Base-by-base conservation (phyloP, 805 yeast species). In the Myxozyma monticola region DNA sequence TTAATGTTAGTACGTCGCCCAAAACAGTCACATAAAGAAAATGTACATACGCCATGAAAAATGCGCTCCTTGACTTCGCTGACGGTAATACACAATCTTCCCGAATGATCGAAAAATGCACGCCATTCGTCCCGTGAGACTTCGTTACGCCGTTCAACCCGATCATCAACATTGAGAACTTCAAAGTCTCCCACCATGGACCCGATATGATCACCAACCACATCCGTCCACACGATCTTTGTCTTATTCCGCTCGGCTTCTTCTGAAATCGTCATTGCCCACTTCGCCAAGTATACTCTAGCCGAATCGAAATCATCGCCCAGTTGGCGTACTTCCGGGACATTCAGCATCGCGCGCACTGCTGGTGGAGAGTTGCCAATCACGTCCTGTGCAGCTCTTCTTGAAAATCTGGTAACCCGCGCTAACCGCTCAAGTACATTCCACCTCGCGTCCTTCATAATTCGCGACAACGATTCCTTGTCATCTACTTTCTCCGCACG, bases 271-370 rank as follows among this genome's bases (percentile, higher is more conserved):
- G 88, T 88, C 60, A 88, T 77, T 0, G 98, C 97, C 98, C 98
- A 93, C 70, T 89, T 90, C 3, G 98, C 98, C 51, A 91, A 73
- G 66, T 88, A 91, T 3, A 89, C 85, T 46, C 90, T 78, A 0
- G 98, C 98, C 44, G 91, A 82, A 63, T 90, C 98, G 65, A 90
- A 93, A 56, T 91, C 98, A 56, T 88, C 86, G 51, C 93, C 87
- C 22, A 91, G 79, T 48, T 76, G 79, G 60, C 76, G 77, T 10
- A 91, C 95, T 61, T 88, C 95, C 0, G 96, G 93, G 56, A 83
- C 82, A 48, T 73, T 76, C 37, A 91, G 71, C 54, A 85, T 67
- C 45, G 77, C 77, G 59, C 77, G 78, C 21, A 84, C 72, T 2
- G 76, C 65, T 1, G 74, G 71, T 0, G 95, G 93, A 4, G 78